Base-by-base conservation (phyloP, 106 monocot species). In the Xerophyta viscosa region DNA sequence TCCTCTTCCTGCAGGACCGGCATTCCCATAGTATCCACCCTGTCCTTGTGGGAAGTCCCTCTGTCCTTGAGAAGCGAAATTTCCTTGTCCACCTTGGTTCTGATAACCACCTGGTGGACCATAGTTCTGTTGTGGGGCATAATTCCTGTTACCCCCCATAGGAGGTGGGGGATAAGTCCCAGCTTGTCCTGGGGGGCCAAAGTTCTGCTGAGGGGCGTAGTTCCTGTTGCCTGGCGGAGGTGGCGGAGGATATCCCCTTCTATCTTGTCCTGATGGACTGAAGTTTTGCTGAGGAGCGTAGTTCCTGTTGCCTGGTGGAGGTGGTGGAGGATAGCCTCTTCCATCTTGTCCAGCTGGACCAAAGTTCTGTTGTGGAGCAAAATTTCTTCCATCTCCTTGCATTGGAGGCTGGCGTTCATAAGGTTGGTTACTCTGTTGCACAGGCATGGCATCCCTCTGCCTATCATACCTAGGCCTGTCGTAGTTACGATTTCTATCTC, bases 401-500 rank as follows among this genome's bases (percentile, higher is more conserved):
- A 37, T 37, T 20, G 31, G 48, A 12, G 52, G 58, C 36, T 54
- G 64, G 20, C 45, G 68, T 25, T 57, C 25, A 61, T 66, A 68
- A 28, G 62, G 50, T 28, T 41, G 60, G 19, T 68, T 75, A 18
- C 71, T 74, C 50, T 68, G 69, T 18, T 46, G 70, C 57, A 64
- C 65, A 13, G 71, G 48, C 46, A 42, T 65, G 1, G 65, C 26
- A 3, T 45, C 57, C 30, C 66, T 60, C 60, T 41, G 48, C 31
- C 76, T 59, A 30, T 86, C 75, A 50, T 72, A 75, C 43, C 75
- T 84, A 19, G 71, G 79, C 25, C 62, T 66, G 22, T 81, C 84
- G 52, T 69, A 80, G 46, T 65, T 71, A 36, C 82, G 72, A 37
- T 71, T 78, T 46, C 74, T 66, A 63, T 86, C 68, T 46, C 67